Conservation (phyloP, 306 rosid genomes). For the Heteromeles arbutifolia region DNA sequence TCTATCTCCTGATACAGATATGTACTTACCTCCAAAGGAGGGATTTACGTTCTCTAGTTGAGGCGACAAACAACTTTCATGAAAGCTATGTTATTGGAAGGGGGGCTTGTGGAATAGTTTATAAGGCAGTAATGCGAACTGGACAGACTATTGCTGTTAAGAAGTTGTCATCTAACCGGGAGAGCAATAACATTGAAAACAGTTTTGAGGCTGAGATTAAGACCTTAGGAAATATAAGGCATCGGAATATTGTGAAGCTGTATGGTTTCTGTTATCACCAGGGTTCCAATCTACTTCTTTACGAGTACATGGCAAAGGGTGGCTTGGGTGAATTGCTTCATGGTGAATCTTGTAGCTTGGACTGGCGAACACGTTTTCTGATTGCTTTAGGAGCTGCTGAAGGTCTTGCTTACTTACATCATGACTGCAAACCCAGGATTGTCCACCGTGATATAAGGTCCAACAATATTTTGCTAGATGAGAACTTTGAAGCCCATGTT, state of each 20-base stretch:
- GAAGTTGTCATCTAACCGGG: constrained; percentile 82
- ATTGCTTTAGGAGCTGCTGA: constrained; percentile 98
- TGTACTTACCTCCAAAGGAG: constrained; percentile 80
- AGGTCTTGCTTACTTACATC: constrained; percentile 96
- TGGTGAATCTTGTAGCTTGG: constrained; percentile 54
- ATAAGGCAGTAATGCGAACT: constrained; percentile 65
- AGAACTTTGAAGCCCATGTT: constrained; percentile 85
- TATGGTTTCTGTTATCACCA: constrained; percentile 83
- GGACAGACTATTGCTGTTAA: constrained; percentile 83
- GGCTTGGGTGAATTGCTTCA: constrained; percentile 92
- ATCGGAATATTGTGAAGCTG: constrained; percentile 85
- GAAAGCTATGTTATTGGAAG: constrained; percentile 73
- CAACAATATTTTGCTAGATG: constrained; percentile 82
- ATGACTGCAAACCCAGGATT: constrained; percentile 91
- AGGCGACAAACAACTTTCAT: constrained; percentile 70
- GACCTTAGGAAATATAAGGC: constrained; percentile 91
- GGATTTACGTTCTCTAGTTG: constrained; percentile 73
- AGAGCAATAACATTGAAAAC: constrained; percentile 69
- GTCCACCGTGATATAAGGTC: constrained; percentile 95
- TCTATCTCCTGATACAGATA: constrained; percentile 58
- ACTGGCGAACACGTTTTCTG: constrained; percentile 78
- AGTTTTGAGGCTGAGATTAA: constrained; percentile 85
- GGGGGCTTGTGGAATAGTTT: constrained; percentile 95
- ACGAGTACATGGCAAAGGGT: constrained; percentile 89
- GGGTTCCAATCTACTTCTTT: constrained; percentile 85